Percentiles rank a stretch among this genome's conserved stretches.
These are phyloP conservation scores for Colletotrichum melonis DNA, from an alignment of 2,329 filamentous ascomycete species.

Conservation along the genomic window DNA sequence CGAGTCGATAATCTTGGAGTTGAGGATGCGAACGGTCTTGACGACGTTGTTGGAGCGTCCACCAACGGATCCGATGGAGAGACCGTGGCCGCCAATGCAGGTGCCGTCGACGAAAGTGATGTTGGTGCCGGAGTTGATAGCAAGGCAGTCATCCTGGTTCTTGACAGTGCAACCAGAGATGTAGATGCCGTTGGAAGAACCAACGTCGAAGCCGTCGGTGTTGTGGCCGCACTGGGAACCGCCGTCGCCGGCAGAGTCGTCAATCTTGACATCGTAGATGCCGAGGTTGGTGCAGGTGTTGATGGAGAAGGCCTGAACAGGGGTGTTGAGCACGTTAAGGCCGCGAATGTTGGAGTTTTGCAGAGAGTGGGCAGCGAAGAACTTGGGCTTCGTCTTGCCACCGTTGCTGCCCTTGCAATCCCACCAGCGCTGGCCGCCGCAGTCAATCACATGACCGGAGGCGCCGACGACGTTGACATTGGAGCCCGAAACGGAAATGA, in stretches of 20 bases:
- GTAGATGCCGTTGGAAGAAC: constrained; percentile 57
- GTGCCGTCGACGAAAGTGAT: constrained; percentile 57
- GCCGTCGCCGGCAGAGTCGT: neutral
- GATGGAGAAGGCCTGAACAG: neutral
- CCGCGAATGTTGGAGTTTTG: neutral
- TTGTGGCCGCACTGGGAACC: constrained; percentile 46
- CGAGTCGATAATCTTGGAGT: constrained; percentile 61
- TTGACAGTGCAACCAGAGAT: constrained; percentile 64
- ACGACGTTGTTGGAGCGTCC: constrained; percentile 64
- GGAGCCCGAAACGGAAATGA: neutral
- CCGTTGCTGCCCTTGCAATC: neutral
- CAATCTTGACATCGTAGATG: neutral
- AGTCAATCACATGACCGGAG: neutral
- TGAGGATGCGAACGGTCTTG: constrained; percentile 59
- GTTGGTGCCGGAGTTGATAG: constrained; percentile 63
- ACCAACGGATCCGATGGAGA: constrained; percentile 57
- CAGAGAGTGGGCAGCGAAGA: neutral
- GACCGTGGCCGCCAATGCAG: constrained; percentile 57
- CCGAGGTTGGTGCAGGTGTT: neutral
- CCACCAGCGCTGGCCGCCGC: neutral
- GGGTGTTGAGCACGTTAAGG: neutral
- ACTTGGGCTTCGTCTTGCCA: neutral
- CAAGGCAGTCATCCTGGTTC: constrained; percentile 73
- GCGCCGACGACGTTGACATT: neutral
- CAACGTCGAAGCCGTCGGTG: constrained; percentile 70